Evolutionary conservation across 2,329 filamentous ascomycete species (phyloP).

Genomic region (Xylariaceae sp.): DNA sequence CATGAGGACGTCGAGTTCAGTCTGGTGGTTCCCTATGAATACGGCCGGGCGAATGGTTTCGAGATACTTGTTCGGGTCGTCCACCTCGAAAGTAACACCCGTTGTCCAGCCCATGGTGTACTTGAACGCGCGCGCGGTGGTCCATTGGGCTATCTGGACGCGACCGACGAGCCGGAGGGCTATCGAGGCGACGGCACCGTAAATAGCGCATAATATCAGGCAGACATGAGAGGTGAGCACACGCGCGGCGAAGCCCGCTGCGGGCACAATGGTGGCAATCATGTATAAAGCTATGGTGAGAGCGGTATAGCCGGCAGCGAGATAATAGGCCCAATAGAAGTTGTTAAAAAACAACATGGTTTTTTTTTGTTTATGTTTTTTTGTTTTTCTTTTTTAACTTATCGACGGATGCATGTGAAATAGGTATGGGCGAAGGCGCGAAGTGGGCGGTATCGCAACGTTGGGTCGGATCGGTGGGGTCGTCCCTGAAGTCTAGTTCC

Average conservation of each 20-base stretch:
- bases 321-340: conserved; percentile 38
- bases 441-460: background rate
- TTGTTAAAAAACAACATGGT: conserved; percentile 25
- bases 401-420: conserved; percentile 12
- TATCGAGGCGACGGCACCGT: conserved; percentile 71
- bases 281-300: conserved; percentile 55
- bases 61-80: conserved; percentile 61
- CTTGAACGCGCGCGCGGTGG: conserved; percentile 72
- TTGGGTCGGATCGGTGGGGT: background rate
- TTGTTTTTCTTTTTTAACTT: background rate
- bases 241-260: conserved; percentile 64
- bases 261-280: conserved; percentile 52
- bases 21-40: conserved; percentile 93
- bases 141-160: conserved; percentile 78
- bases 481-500: background rate
- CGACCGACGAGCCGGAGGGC: conserved; percentile 65
- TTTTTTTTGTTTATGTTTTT: too few species aligned
- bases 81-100: conserved; percentile 71
- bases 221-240: conserved; percentile 59
- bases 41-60: conserved; percentile 70
- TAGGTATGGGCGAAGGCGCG: conserved; percentile 8
- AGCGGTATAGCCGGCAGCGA: conserved; percentile 43
- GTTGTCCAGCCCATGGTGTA: conserved; percentile 68
- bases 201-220: conserved; percentile 56
- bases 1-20: conserved; percentile 90